phyloP scores from a whole-genome alignment of 1,284 basidiomycete species.

The Melampsora larici-populina region DNA sequence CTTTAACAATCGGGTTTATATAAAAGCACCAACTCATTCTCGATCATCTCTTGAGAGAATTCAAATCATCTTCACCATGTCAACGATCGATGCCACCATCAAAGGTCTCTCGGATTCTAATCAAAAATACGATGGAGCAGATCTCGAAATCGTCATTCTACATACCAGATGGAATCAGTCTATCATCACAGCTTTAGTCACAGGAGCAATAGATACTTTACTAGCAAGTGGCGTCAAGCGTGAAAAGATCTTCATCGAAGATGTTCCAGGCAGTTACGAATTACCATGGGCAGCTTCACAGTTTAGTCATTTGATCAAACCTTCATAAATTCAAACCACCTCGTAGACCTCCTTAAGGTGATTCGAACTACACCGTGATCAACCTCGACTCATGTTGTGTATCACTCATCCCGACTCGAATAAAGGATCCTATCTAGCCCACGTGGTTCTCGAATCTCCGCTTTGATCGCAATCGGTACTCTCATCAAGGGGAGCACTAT shows the following conservation, averaged over 20 bases:
- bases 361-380: neutral
- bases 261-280: conserved; percentile 31
- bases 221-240: neutral
- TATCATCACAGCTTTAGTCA: conserved; percentile 21
- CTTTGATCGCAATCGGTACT: conserved; percentile 92
- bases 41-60: too few species aligned
- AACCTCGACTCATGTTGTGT: neutral
- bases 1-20: too few species aligned
- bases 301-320: neutral
- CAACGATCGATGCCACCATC: neutral
- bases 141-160: conserved; percentile 22
- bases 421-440: conserved; percentile 20
- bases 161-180: conserved; percentile 36
- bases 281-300: conserved; percentile 30
- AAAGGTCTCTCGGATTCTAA: neutral
- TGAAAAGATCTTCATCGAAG: conserved; percentile 30
- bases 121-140: neutral
- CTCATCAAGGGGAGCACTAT: conserved; percentile 96
- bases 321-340: neutral
- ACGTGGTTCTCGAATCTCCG: conserved; percentile 60
- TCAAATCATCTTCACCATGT: too few species aligned
- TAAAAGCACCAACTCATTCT: too few species aligned
- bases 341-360: neutral
- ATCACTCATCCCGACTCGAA: neutral
- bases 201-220: conserved; percentile 10